A percentile compares a stretch with the other conserved stretches of the same genome.
Evolutionary conservation across 148 eudicot genomes (phyloP).

Genomic region (Camellia sinensis): DNA sequence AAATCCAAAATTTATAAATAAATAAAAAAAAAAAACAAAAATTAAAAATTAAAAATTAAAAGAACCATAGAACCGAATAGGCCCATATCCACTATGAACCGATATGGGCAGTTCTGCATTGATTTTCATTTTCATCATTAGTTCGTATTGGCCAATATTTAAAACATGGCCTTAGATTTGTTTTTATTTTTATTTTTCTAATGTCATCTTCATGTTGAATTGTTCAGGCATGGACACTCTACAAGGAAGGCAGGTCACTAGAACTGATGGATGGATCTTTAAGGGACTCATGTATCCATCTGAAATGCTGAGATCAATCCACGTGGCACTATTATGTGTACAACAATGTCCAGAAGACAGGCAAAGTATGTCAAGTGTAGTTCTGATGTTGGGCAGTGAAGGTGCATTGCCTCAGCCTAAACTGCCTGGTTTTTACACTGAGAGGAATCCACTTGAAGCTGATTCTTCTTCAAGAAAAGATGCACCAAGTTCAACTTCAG

Average conservation of each 20-base stretch:
- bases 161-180: too few species aligned
- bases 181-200: too few species aligned
- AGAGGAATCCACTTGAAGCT: slow-evolving; percentile 10
- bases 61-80: too few species aligned
- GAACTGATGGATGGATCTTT: background rate
- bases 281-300: background rate
- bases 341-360: slow-evolving; percentile 37
- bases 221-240: slow-evolving; percentile 12
- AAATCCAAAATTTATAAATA: too few species aligned
- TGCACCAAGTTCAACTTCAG: background rate
- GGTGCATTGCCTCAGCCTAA: slow-evolving; percentile 22
- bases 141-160: too few species aligned
- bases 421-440: slow-evolving; percentile 35
- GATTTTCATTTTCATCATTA: too few species aligned
- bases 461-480: background rate
- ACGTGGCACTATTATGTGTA: slow-evolving; percentile 40
- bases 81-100: too few species aligned
- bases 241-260: slow-evolving; percentile 2
- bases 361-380: slow-evolving; percentile 37
- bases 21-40: too few species aligned
- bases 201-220: too few species aligned
- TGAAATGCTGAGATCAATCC: slow-evolving; percentile 1
- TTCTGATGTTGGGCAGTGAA: slow-evolving; percentile 31
- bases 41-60: too few species aligned
- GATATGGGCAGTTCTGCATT: too few species aligned